A percentile compares a stretch with the other conserved stretches of the same genome.
Conservation (phyloP, 208 protist species). For the Acanthamoeba healyi region DNA sequence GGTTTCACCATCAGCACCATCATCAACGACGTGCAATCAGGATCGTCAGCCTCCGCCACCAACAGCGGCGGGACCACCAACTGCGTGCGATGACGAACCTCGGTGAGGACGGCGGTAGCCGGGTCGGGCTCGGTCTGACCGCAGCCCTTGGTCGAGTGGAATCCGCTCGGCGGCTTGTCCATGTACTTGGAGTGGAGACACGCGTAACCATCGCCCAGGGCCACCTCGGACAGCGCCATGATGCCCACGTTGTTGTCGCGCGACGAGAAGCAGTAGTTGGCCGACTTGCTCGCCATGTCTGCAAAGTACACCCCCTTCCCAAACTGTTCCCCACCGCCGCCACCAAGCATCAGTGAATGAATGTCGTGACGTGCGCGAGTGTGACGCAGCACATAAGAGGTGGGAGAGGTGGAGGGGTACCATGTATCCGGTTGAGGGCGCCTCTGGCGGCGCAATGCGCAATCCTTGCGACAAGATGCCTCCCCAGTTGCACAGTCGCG, state of each 20-base stretch:
- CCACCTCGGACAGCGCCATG: slow-evolving; percentile 81
- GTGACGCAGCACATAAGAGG: no score
- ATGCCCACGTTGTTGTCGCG: slow-evolving; percentile 18
- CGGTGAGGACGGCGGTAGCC: neutral
- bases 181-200: slow-evolving; percentile 73
- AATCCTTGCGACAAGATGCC: slow-evolving; percentile 85
- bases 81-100: neutral
- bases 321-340: slow-evolving; percentile 65
- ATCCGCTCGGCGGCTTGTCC: slow-evolving; percentile 42
- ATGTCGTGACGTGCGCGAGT: slow-evolving; percentile 77
- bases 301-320: slow-evolving; percentile 82
- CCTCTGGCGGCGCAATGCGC: slow-evolving; percentile 84
- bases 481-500: slow-evolving; percentile 79
- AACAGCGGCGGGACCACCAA: neutral
- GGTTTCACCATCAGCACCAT: neutral
- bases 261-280: slow-evolving; percentile 75
- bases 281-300: slow-evolving; percentile 70
- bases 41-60: neutral
- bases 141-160: slow-evolving; percentile 64
- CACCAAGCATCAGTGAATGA: neutral
- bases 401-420: slow-evolving; percentile 78
- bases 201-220: slow-evolving; percentile 71
- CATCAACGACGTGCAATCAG: no score
- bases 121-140: slow-evolving; percentile 53
- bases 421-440: slow-evolving; percentile 86